A percentile compares a stretch with the other conserved stretches of the same genome.
Evolutionary conservation across 106 monocot species (phyloP).

Genomic region (Allium fistulosum): DNA sequence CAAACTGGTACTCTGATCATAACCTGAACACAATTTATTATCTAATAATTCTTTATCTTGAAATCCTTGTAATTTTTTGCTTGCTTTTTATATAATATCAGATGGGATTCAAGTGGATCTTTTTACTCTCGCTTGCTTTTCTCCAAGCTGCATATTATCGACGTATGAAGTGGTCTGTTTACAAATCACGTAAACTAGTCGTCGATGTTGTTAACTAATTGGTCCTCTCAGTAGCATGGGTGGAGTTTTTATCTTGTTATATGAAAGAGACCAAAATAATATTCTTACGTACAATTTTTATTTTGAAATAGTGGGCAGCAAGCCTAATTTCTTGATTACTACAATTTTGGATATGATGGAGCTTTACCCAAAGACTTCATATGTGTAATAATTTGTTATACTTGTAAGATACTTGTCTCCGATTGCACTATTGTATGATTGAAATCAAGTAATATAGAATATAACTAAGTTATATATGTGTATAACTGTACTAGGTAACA

Average conservation of each 20-base stretch:
- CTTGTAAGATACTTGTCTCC: no score
- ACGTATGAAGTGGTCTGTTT: slow-evolving; percentile 68
- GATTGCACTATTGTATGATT: no score
- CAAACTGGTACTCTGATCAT: slow-evolving; percentile 43
- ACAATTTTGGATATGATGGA: neutral
- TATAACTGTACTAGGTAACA: no score
- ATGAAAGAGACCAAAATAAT: neutral
- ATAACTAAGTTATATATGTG: no score
- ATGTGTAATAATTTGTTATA: no score
- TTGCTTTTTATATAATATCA: slow-evolving; percentile 8
- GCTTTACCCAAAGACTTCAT: no score
- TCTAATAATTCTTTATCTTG: neutral
- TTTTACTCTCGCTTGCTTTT: slow-evolving; percentile 68
- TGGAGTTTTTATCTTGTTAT: neutral
- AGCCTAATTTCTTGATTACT: neutral
- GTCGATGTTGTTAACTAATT: slow-evolving; percentile 73
- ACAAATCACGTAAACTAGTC: slow-evolving; percentile 70
- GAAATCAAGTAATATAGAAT: no score
- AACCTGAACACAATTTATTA: neutral
- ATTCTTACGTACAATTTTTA: no score
- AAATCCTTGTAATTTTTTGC: neutral
- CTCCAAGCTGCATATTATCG: slow-evolving; percentile 87
- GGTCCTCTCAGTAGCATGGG: neutral
- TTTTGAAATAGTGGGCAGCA: neutral
- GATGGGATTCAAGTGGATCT: slow-evolving; percentile 98